Conservation (phyloP, 129 eudicot species). For the Mikania micrantha region DNA sequence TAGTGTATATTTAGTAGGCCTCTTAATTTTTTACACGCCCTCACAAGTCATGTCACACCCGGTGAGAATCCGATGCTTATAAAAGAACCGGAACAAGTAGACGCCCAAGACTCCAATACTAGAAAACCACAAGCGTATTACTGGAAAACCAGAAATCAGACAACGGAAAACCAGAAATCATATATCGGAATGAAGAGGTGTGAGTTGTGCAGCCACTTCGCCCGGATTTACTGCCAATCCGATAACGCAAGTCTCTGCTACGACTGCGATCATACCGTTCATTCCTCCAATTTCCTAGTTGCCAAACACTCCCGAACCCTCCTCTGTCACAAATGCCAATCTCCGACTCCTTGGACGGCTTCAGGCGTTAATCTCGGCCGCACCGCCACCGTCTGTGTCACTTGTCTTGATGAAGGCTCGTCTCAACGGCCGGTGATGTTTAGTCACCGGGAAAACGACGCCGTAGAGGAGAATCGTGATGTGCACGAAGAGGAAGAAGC, state of each 20-base stretch:
- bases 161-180: neutral
- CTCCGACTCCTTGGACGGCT: constrained; percentile 71
- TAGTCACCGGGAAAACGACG: constrained; percentile 12
- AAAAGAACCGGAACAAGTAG: neutral
- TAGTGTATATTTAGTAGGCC: no score
- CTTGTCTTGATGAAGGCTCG: constrained; percentile 23
- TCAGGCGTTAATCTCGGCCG: constrained; percentile 53
- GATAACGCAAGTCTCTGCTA: constrained; percentile 68
- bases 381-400: constrained; percentile 40
- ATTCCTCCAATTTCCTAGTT: constrained; percentile 71
- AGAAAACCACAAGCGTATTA: neutral
- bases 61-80: neutral
- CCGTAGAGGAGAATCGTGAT: constrained; percentile 18
- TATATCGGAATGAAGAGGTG: constrained; percentile 33
- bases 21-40: neutral
- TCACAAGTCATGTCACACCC: neutral
- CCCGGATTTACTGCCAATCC: constrained; percentile 56
- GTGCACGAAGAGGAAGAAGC: neutral
- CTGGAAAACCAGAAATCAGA: neutral
- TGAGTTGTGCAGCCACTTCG: constrained; percentile 46
- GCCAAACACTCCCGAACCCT: constrained; percentile 57
- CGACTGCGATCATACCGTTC: constrained; percentile 66
- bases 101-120: neutral
- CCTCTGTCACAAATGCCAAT: constrained; percentile 60
- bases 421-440: neutral